Evolutionary conservation across 805 yeast species (phyloP).

Genomic region (Starmerella bacillaris): DNA sequence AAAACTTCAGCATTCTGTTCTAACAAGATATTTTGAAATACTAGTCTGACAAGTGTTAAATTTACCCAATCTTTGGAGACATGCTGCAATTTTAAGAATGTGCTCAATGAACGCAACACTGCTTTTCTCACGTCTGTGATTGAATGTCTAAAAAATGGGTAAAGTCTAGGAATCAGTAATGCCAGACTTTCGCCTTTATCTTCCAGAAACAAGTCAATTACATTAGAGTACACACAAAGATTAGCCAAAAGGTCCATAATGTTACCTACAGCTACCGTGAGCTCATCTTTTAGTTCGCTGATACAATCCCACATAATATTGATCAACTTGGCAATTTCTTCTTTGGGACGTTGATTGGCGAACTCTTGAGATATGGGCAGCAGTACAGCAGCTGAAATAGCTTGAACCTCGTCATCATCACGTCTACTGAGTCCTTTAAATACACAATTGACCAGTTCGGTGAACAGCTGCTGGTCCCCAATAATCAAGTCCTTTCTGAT

Average conservation of each 20-base stretch:
- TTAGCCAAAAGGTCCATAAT: constrained; percentile 87
- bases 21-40: constrained; percentile 72
- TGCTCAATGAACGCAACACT: constrained; percentile 59
- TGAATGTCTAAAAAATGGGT: constrained; percentile 86
- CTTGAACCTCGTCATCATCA: constrained; percentile 87
- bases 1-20: constrained; percentile 73
- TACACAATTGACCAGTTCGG: constrained; percentile 65
- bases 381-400: constrained; percentile 85
- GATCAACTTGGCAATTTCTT: constrained; percentile 29
- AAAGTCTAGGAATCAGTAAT: constrained; percentile 68
- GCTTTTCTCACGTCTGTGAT: constrained; percentile 80
- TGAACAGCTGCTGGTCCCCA: constrained; percentile 37
- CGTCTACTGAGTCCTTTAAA: constrained; percentile 58
- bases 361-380: constrained; percentile 81
- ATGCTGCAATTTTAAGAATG: constrained; percentile 41
- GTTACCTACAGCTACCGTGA: constrained; percentile 86
- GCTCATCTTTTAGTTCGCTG: constrained; percentile 70
- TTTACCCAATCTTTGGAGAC: constrained; percentile 52
- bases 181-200: constrained; percentile 45
- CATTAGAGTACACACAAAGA: constrained; percentile 65
- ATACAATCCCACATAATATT: constrained; percentile 82
- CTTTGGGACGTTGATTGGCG: constrained; percentile 38
- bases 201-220: constrained; percentile 48
- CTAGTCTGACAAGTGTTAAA: constrained; percentile 49
- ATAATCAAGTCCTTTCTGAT: constrained; percentile 66